These are phyloP conservation scores for Coemansia sp. DNA, from an alignment of 192 early-diverging fungal species.

Conservation along the genomic window DNA sequence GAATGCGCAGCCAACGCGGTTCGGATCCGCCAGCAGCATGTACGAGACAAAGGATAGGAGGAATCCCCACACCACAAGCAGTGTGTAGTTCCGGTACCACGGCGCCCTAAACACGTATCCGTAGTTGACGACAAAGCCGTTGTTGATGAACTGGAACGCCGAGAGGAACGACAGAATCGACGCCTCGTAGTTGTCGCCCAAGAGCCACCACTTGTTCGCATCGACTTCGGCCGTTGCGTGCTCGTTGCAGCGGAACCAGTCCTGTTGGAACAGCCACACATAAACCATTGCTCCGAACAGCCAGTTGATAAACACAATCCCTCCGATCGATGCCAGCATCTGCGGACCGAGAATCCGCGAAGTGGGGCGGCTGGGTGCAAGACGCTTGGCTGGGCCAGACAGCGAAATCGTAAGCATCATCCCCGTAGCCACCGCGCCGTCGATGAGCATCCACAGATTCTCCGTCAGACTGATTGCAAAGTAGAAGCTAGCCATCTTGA, in stretches of 20 bases:
- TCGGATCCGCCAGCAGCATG: conserved; percentile 62
- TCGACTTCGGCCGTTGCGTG: conserved; percentile 59
- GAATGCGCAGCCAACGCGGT: conserved; percentile 58
- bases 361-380: conserved; percentile 60
- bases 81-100: conserved; percentile 57
- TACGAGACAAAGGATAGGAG: conserved; percentile 58
- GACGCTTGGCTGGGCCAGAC: conserved; percentile 36
- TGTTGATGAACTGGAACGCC: conserved; percentile 66
- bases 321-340: conserved; percentile 60
- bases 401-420: conserved; percentile 57
- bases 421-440: conserved; percentile 59
- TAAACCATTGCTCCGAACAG: conserved; percentile 35
- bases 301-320: conserved; percentile 62
- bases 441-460: conserved; percentile 68
- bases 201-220: conserved; percentile 61
- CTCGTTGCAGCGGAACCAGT: conserved; percentile 66
- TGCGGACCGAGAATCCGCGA: conserved; percentile 65
- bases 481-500: conserved; percentile 63
- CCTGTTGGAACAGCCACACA: conserved; percentile 59
- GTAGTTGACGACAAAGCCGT: conserved; percentile 60
- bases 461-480: conserved; percentile 61
- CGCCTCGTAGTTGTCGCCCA: conserved; percentile 70
- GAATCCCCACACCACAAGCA: conserved; percentile 55
- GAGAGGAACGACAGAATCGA: conserved; percentile 51
- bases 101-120: conserved; percentile 55